Evolutionary conservation across 441 rosid genomes (phyloP).

Genomic region (Erodium moschatum): DNA sequence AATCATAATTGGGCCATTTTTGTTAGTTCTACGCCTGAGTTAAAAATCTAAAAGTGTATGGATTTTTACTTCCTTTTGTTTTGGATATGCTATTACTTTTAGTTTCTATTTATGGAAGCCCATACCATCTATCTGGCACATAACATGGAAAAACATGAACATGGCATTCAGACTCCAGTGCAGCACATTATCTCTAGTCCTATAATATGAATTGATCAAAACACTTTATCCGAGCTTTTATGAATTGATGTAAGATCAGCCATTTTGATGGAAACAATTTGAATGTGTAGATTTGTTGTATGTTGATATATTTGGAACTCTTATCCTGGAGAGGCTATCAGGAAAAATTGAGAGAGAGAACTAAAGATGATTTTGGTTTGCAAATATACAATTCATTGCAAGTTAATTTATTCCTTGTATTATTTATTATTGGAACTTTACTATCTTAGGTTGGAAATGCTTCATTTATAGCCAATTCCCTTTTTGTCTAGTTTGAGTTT

Average conservation of each 20-base stretch:
- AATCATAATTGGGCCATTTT: not conserved
- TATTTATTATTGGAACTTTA: not conserved
- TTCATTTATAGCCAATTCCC: not conserved
- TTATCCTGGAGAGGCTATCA: not conserved
- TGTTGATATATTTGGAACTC: not conserved
- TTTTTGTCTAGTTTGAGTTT: not conserved
- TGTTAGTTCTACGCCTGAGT: not conserved
- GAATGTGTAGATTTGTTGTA: not conserved
- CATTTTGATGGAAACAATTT: not conserved
- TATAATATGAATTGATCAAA: not conserved
- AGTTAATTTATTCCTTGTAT: not conserved
- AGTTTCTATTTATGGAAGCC: not conserved
- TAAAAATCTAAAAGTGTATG: not conserved
- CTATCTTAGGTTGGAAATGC: not conserved
- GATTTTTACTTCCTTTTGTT: slow-evolving; percentile 1
- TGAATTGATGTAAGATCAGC: not conserved
- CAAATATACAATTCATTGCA: not conserved
- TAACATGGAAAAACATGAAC: not conserved
- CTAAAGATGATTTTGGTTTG: slow-evolving; percentile 3
- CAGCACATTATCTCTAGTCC: not conserved
- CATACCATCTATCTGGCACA: not conserved
- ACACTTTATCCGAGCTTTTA: not conserved
- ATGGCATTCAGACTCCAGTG: not conserved
- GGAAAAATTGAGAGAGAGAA: not conserved
- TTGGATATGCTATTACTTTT: not conserved